Percentiles rank a stretch among this genome's conserved stretches.
Conservation (phyloP, 345 rosid genomes). For the Turnera subulata region DNA sequence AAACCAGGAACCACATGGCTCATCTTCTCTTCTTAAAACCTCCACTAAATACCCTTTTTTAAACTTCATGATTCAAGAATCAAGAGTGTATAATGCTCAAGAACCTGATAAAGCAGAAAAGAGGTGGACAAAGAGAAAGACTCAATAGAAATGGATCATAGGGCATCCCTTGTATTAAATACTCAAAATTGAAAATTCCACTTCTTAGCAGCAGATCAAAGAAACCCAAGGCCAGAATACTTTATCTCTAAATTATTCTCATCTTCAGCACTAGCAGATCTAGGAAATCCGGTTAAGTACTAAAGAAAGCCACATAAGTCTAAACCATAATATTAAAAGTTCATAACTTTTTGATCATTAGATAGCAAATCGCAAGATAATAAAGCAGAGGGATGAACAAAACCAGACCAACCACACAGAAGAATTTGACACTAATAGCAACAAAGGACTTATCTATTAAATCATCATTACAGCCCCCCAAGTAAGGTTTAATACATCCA, state of each 20-base stretch:
- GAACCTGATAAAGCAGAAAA: constrained; percentile 18
- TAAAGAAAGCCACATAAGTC: background rate
- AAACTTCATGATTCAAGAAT: constrained; percentile 21
- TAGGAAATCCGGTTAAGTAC: background rate
- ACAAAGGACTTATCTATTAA: constrained; percentile 9
- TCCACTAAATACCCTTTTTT: constrained; percentile 30
- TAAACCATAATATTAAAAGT: background rate
- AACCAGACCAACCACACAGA: background rate
- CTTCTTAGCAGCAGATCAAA: constrained; percentile 13
- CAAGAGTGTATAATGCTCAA: background rate
- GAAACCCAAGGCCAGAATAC: constrained; percentile 2
- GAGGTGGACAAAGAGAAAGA: background rate
- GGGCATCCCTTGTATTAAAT: background rate
- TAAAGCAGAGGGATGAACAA: constrained; percentile 8
- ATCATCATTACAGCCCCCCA: constrained; percentile 9
- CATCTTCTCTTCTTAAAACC: constrained; percentile 31
- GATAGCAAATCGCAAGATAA: too few species aligned
- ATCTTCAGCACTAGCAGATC: constrained; percentile 1
- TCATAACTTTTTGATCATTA: too few species aligned
- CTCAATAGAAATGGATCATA: background rate
- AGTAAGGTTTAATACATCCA: too few species aligned
- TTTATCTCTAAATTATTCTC: background rate
- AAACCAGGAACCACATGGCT: constrained; percentile 37
- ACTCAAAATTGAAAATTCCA: background rate
- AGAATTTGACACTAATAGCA: constrained; percentile 1